These are phyloP conservation scores for Geotrichum cucujoidarum DNA, from an alignment of 1,139 yeast species.

Conservation along the genomic window DNA sequence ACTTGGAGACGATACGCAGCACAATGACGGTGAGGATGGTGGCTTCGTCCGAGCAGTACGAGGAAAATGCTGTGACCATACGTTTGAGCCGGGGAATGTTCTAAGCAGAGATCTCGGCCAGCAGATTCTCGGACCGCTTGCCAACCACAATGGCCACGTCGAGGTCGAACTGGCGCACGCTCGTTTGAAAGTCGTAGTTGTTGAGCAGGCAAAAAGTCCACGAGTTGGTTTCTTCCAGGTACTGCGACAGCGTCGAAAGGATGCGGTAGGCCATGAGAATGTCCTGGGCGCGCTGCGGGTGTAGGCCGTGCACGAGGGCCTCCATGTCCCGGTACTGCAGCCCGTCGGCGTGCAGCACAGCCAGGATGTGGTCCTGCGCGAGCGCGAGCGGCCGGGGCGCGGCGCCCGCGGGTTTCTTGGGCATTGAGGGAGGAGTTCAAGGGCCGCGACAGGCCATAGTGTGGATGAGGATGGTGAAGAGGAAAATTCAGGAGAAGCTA, in stretches of 20 bases:
- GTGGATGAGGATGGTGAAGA: too few species aligned
- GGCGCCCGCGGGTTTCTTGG: background rate
- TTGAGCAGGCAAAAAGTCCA: slow-evolving; percentile 32
- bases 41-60: slow-evolving; percentile 33
- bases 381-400: background rate
- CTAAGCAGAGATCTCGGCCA: slow-evolving; percentile 33
- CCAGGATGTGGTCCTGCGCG: slow-evolving; percentile 22
- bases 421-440: too few species aligned
- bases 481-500: too few species aligned
- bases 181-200: slow-evolving; percentile 30
- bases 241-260: slow-evolving; percentile 28
- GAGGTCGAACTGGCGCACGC: slow-evolving; percentile 33
- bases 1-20: slow-evolving; percentile 32
- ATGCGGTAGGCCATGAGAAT: slow-evolving; percentile 32
- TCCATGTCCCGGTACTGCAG: slow-evolving; percentile 29
- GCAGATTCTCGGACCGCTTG: slow-evolving; percentile 29
- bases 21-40: slow-evolving; percentile 35
- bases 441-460: too few species aligned
- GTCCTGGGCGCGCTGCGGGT: slow-evolving; percentile 29
- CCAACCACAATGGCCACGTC: slow-evolving; percentile 35
- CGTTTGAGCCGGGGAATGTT: slow-evolving; percentile 31
- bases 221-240: slow-evolving; percentile 31
- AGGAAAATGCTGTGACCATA: slow-evolving; percentile 28
- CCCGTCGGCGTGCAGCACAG: slow-evolving; percentile 24
- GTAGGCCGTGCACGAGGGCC: slow-evolving; percentile 27